Percentiles rank a stretch among this genome's conserved stretches.
Evolutionary conservation across 1,284 basidiomycete species (phyloP).

Genomic region (Leccinum solheimii): DNA sequence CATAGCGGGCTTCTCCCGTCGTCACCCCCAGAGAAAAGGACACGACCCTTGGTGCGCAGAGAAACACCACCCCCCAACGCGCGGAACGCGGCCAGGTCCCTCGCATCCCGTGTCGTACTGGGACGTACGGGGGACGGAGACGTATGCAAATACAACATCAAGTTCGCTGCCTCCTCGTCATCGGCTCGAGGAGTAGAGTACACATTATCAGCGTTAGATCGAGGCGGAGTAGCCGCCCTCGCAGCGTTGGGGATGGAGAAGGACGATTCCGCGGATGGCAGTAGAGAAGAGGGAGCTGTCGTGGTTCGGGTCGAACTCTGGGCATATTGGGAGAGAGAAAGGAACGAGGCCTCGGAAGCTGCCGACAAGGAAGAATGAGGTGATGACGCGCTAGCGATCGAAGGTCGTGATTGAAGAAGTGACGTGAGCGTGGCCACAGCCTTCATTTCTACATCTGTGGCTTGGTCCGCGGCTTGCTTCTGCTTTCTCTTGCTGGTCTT

Average conservation of each 20-base stretch:
- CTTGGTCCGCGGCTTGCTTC: slow-evolving; percentile 41
- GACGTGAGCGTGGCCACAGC: slow-evolving; percentile 77
- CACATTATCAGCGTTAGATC: slow-evolving; percentile 16
- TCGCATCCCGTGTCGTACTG: slow-evolving; percentile 42
- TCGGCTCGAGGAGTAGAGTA: slow-evolving; percentile 35
- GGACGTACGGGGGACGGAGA: slow-evolving; percentile 76
- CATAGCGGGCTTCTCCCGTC: slow-evolving; percentile 26
- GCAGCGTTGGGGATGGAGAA: slow-evolving; percentile 19
- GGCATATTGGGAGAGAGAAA: slow-evolving; percentile 58
- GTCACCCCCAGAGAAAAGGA: slow-evolving; percentile 55
- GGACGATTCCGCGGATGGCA: slow-evolving; percentile 37
- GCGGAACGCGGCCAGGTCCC: slow-evolving; percentile 52
- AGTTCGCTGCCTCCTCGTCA: slow-evolving; percentile 76
- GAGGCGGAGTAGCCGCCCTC: slow-evolving; percentile 34
- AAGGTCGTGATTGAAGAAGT: slow-evolving; percentile 62
- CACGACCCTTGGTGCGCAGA: slow-evolving; percentile 62
- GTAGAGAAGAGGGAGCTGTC: slow-evolving; percentile 34
- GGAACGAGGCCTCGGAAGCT: slow-evolving; percentile 56
- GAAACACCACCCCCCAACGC: slow-evolving; percentile 48
- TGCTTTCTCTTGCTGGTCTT: slow-evolving; percentile 51
- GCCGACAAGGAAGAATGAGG: slow-evolving; percentile 64
- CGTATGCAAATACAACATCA: slow-evolving; percentile 78
- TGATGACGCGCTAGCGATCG: slow-evolving; percentile 56
- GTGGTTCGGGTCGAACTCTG: slow-evolving; percentile 60
- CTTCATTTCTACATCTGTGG: slow-evolving; percentile 68